Evolutionary conservation across 305 asterid species (phyloP).

Genomic region (Fraxinus greggii): DNA sequence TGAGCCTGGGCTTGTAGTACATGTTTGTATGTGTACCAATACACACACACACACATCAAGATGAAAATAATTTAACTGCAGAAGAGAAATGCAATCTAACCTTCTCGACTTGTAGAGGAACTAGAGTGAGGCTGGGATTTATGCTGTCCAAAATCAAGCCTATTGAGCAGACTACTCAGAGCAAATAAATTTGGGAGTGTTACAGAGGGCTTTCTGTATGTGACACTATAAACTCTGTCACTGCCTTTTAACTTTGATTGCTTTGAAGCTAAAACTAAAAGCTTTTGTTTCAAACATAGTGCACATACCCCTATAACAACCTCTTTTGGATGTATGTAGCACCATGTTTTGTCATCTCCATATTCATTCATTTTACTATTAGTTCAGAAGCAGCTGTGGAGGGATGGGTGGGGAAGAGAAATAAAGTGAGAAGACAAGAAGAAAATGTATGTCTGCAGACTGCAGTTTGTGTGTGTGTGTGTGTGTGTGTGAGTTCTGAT

Average conservation of each 20-base stretch:
- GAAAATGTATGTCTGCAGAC: background rate
- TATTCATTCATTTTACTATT: constrained; percentile 28
- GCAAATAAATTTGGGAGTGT: constrained; percentile 62
- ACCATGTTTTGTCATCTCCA: constrained; percentile 37
- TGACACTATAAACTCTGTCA: background rate
- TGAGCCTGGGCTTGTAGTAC: background rate
- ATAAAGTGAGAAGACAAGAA: background rate
- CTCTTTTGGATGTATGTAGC: constrained; percentile 63
- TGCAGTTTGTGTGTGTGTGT: too few species aligned
- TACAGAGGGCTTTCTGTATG: constrained; percentile 21
- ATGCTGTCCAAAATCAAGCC: constrained; percentile 45
- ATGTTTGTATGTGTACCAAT: background rate
- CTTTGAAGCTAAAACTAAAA: constrained; percentile 55
- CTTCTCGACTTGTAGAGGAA: constrained; percentile 64
- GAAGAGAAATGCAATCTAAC: constrained; percentile 29
- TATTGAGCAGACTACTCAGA: constrained; percentile 53
- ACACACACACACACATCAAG: background rate
- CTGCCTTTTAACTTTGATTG: constrained; percentile 23
- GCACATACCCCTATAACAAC: constrained; percentile 71
- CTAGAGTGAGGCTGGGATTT: constrained; percentile 32
- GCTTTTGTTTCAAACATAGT: constrained; percentile 71
- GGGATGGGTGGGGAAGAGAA: background rate
- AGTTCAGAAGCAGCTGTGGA: background rate
- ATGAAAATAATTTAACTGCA: background rate
- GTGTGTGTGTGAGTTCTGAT: background rate